A percentile compares a stretch with the other conserved stretches of the same genome.
These are phyloP conservation scores for Symbiodinium pilosum DNA, from an alignment of 73 alveolate genomes.

Conservation along the genomic window DNA sequence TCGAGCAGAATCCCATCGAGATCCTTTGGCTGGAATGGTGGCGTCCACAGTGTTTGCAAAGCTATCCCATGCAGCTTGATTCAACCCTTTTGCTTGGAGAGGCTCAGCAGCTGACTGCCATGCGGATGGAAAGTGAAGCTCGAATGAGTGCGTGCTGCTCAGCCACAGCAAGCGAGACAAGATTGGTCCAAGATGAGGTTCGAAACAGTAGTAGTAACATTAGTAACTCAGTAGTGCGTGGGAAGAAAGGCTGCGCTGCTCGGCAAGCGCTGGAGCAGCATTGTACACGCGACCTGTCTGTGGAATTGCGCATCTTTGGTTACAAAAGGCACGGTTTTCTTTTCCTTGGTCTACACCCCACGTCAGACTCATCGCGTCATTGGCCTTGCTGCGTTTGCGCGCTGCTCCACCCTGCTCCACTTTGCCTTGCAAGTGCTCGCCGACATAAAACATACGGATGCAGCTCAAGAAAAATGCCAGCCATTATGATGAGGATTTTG, in stretches of 20 bases:
- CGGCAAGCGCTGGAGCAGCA: no score
- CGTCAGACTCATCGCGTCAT: no score
- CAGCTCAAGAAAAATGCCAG: no score
- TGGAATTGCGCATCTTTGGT: no score
- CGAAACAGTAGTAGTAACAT: background rate
- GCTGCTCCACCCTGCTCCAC: no score
- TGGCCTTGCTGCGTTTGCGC: no score
- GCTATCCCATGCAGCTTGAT: background rate
- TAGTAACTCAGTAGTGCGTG: background rate
- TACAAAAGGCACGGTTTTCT: no score
- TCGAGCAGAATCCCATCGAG: background rate
- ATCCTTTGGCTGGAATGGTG: constrained; percentile 48
- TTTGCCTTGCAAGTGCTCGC: no score
- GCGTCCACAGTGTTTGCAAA: background rate
- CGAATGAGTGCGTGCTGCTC: background rate
- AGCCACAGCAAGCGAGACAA: background rate
- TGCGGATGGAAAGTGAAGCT: constrained; percentile 59
- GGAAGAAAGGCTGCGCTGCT: background rate
- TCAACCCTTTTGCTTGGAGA: background rate
- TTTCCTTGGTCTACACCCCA: no score
- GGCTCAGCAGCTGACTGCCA: constrained; percentile 56
- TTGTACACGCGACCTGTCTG: no score
- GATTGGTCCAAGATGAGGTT: background rate
- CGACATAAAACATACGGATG: no score
- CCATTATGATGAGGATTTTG: no score